Evolutionary conservation across 1,139 yeast species (phyloP).

Genomic region (Zygosaccharomyces sapae): DNA sequence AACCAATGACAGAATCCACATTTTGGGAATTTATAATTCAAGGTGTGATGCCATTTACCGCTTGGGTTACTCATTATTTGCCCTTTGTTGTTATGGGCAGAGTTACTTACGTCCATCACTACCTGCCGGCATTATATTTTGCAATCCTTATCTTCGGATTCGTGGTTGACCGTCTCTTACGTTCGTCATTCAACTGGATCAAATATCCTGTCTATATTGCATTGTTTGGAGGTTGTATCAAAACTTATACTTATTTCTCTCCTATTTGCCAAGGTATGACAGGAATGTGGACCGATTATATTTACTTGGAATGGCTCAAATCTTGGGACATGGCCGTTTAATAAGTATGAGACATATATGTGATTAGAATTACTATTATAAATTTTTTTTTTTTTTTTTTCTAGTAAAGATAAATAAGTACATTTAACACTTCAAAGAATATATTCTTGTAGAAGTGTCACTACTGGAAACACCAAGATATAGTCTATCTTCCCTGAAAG

Average conservation of each 20-base stretch:
- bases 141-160: conserved; percentile 64
- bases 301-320: conserved; percentile 45
- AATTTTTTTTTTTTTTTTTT: not conserved
- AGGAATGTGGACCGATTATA: conserved; percentile 45
- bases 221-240: conserved; percentile 41
- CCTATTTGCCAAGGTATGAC: conserved; percentile 53
- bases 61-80: conserved; percentile 66
- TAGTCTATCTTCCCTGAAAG: conserved; percentile 26
- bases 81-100: conserved; percentile 79
- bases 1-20: conserved; percentile 30
- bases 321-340: conserved; percentile 42
- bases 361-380: not conserved
- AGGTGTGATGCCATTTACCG: conserved; percentile 60
- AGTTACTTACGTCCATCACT: conserved; percentile 80
- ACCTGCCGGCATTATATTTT: conserved; percentile 74
- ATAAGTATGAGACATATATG: not conserved
- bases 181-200: conserved; percentile 30
- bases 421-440: conserved; percentile 29
- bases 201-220: conserved; percentile 33
- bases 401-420: conserved; percentile 4
- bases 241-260: conserved; percentile 46
- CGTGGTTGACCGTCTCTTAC: conserved; percentile 45
- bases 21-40: conserved; percentile 44
- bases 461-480: conserved; percentile 63
- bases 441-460: conserved; percentile 65